phyloP scores from a whole-genome alignment of 2,329 filamentous ascomycete genomes.

The Alternaria novae-zelandiae region DNA sequence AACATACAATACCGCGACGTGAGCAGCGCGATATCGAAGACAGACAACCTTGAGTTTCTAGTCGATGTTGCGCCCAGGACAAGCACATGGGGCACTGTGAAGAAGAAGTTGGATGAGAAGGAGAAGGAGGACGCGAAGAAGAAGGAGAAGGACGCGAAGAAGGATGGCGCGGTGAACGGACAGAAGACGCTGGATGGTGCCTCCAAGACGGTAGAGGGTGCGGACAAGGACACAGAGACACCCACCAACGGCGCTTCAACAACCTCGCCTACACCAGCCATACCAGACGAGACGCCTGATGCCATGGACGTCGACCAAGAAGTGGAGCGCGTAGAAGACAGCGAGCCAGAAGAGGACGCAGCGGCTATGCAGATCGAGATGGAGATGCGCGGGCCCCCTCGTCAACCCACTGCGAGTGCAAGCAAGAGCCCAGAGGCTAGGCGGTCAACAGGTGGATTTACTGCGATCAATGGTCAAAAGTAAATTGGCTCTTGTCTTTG shows the following conservation, averaged over 20 bases:
- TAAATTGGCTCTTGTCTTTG: neutral
- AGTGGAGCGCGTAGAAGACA: slow-evolving; percentile 22
- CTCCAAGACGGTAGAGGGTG: neutral
- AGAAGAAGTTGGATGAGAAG: slow-evolving; percentile 62
- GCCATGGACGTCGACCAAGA: slow-evolving; percentile 17
- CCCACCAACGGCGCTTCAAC: neutral
- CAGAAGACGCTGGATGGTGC: slow-evolving; percentile 1
- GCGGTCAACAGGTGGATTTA: slow-evolving; percentile 35
- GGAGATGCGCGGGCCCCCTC: slow-evolving; percentile 45
- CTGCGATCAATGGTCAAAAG: slow-evolving; percentile 41
- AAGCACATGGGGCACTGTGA: slow-evolving; percentile 78
- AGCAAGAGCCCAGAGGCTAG: slow-evolving; percentile 17
- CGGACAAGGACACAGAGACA: neutral
- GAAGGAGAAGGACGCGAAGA: slow-evolving; percentile 10
- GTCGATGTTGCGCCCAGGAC: slow-evolving; percentile 90
- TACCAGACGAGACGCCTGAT: slow-evolving; percentile 6
- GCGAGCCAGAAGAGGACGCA: slow-evolving; percentile 36
- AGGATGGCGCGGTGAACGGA: neutral
- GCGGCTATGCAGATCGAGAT: slow-evolving; percentile 50
- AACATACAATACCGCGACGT: slow-evolving; percentile 97
- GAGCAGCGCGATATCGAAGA: slow-evolving; percentile 81
- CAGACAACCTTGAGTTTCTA: slow-evolving; percentile 95
- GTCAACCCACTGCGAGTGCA: neutral
- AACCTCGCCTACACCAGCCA: neutral
- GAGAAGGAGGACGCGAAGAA: slow-evolving; percentile 17